Evolutionary conservation across 495 filamentous ascomycete genomes (phyloP).

Genomic region (Alectoria sarmentosa): DNA sequence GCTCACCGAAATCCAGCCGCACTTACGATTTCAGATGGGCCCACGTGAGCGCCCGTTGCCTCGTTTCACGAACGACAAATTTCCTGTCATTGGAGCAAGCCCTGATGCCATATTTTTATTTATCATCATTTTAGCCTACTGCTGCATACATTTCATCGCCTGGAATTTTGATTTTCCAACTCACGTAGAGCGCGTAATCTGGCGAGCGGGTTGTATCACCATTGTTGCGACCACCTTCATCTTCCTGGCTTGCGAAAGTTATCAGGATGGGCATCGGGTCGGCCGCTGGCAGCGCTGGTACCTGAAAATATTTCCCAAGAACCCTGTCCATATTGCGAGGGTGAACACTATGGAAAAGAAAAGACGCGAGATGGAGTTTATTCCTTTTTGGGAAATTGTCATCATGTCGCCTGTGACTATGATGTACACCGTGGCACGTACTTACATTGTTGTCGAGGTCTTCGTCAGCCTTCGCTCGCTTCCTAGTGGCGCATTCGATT

Average conservation of each 20-base stretch:
- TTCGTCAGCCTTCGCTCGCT: slow-evolving; percentile 29
- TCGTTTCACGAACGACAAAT: slow-evolving; percentile 27
- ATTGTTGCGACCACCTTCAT: slow-evolving; percentile 26
- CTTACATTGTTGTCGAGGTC: slow-evolving; percentile 27
- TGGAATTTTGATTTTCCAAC: slow-evolving; percentile 41
- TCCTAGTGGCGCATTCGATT: slow-evolving; percentile 25
- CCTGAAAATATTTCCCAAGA: slow-evolving; percentile 19
- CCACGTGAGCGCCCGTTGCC: slow-evolving; percentile 27
- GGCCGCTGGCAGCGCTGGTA: slow-evolving; percentile 29
- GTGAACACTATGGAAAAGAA: slow-evolving; percentile 26
- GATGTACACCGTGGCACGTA: slow-evolving; percentile 25
- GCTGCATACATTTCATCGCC: slow-evolving; percentile 33
- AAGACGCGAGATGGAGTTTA: slow-evolving; percentile 22
- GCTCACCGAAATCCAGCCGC: slow-evolving; percentile 70
- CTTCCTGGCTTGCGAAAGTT: slow-evolving; percentile 25
- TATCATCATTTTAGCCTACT: slow-evolving; percentile 27
- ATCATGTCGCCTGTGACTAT: slow-evolving; percentile 27
- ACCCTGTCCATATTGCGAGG: slow-evolving; percentile 16
- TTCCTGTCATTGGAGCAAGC: slow-evolving; percentile 26
- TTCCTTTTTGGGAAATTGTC: slow-evolving; percentile 26
- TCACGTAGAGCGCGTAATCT: slow-evolving; percentile 29
- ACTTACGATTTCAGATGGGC: slow-evolving; percentile 46
- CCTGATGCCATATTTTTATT: slow-evolving; percentile 23
- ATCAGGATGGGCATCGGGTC: slow-evolving; percentile 26
- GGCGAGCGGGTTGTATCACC: slow-evolving; percentile 29